Evolutionary conservation across 2,329 filamentous ascomycete genomes (phyloP).

Genomic region (Sclerotinia borealis): DNA sequence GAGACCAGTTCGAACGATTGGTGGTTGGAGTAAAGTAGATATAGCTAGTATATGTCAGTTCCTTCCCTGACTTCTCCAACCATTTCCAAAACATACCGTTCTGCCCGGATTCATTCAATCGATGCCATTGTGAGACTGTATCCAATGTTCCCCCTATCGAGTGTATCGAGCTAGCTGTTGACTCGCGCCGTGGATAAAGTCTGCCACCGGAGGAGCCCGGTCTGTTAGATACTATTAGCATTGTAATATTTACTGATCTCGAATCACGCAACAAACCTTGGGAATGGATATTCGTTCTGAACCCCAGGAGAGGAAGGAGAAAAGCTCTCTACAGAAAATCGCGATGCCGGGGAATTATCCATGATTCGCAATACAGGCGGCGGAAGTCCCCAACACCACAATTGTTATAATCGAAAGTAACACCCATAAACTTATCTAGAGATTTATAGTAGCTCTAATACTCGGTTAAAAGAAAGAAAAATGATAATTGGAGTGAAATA

Average conservation of each 20-base stretch:
- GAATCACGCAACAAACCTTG: constrained; percentile 35
- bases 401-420: too few relatives aligned
- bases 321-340: constrained; percentile 44
- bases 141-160: constrained; percentile 84
- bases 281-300: constrained; percentile 47
- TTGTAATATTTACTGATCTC: constrained; percentile 39
- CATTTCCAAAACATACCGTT: constrained; percentile 56
- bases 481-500: too few relatives aligned
- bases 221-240: constrained; percentile 31
- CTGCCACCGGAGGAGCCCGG: constrained; percentile 30
- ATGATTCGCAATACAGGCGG: too few relatives aligned
- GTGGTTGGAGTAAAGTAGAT: constrained; percentile 84
- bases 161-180: constrained; percentile 79
- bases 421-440: too few relatives aligned
- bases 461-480: too few relatives aligned
- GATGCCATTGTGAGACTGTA: constrained; percentile 50
- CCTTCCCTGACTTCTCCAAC: not conserved
- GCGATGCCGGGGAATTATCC: constrained; percentile 37
- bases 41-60: constrained; percentile 54
- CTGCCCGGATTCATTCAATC: constrained; percentile 68
- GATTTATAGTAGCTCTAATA: too few relatives aligned
- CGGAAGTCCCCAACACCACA: too few relatives aligned
- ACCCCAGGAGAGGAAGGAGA: constrained; percentile 36
- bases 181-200: constrained; percentile 62
- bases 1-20: constrained; percentile 82